Conservation (phyloP, 2,329 filamentous ascomycete species). For the Cryphonectria nitschkei region DNA sequence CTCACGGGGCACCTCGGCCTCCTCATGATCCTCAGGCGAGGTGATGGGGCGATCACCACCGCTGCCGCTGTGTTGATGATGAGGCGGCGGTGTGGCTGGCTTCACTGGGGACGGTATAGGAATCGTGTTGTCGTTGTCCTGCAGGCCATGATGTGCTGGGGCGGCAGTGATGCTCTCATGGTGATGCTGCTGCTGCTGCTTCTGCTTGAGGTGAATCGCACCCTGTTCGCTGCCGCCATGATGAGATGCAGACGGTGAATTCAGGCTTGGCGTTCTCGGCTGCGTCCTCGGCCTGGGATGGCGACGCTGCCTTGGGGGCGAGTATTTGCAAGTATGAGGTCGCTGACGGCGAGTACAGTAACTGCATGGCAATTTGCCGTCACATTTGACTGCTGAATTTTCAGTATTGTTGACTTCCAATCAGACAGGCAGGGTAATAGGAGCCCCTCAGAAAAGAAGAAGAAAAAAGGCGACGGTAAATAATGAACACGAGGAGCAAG, state of each 20-base stretch:
- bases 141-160: neutral
- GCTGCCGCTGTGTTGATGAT: slow-evolving; percentile 24
- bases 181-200: slow-evolving; percentile 1
- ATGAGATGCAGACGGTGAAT: slow-evolving; percentile 19
- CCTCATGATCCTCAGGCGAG: slow-evolving; percentile 42
- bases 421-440: neutral
- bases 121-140: neutral
- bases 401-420: neutral
- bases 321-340: slow-evolving; percentile 51
- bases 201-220: slow-evolving; percentile 11
- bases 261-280: slow-evolving; percentile 31
- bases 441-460: neutral
- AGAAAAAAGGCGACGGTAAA: neutral
- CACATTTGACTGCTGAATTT: slow-evolving; percentile 49
- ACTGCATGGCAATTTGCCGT: slow-evolving; percentile 55
- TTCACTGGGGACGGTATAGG: neutral
- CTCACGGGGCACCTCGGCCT: slow-evolving; percentile 58
- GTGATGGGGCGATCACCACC: slow-evolving; percentile 37
- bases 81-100: neutral
- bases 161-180: slow-evolving; percentile 19
- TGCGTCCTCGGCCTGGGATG: slow-evolving; percentile 30
- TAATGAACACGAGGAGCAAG: neutral
- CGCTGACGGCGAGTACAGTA: slow-evolving; percentile 52
- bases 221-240: slow-evolving; percentile 19
- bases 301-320: slow-evolving; percentile 47